These are phyloP conservation scores for Limonomyces culmigenus DNA, from an alignment of 1,284 basidiomycete genomes.

Conservation along the genomic window DNA sequence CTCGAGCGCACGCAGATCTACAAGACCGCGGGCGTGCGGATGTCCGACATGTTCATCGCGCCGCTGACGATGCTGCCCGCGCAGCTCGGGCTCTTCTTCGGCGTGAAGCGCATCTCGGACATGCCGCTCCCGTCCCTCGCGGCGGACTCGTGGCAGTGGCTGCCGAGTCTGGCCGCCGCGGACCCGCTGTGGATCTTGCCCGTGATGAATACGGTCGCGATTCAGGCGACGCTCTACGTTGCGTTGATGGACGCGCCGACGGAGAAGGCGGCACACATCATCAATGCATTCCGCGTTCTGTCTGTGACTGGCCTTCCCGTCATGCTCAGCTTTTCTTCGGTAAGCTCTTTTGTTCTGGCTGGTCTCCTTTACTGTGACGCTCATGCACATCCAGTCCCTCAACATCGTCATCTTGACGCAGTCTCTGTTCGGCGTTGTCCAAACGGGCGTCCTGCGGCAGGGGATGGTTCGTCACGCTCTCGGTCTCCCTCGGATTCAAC, in stretches of 20 bases:
- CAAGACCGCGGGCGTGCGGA: conserved; percentile 52
- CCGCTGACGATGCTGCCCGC: conserved; percentile 66
- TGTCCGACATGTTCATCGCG: conserved; percentile 37
- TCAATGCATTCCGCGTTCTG: neutral
- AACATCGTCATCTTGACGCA: too few relatives aligned
- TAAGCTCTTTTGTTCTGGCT: too few relatives aligned
- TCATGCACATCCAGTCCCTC: too few relatives aligned
- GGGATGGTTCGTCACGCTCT: too few relatives aligned
- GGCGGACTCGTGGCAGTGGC: neutral
- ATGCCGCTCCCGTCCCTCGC: conserved; percentile 60
- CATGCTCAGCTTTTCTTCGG: too few relatives aligned
- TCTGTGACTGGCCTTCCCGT: neutral
- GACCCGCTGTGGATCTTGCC: conserved; percentile 78
- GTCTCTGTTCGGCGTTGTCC: too few relatives aligned
- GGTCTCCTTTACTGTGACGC: too few relatives aligned
- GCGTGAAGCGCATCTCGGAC: conserved; percentile 54
- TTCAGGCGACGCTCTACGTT: conserved; percentile 61
- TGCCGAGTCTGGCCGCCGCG: conserved; percentile 48
- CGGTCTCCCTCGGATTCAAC: too few relatives aligned
- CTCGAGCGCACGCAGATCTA: conserved; percentile 49
- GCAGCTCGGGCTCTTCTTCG: conserved; percentile 79
- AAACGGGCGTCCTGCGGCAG: too few relatives aligned
- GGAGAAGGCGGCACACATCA: neutral
- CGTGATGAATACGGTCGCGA: conserved; percentile 37
- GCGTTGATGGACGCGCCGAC: neutral